Evolutionary conservation across 805 yeast species (phyloP).

Genomic region (Saccharomycopsis schoenii): DNA sequence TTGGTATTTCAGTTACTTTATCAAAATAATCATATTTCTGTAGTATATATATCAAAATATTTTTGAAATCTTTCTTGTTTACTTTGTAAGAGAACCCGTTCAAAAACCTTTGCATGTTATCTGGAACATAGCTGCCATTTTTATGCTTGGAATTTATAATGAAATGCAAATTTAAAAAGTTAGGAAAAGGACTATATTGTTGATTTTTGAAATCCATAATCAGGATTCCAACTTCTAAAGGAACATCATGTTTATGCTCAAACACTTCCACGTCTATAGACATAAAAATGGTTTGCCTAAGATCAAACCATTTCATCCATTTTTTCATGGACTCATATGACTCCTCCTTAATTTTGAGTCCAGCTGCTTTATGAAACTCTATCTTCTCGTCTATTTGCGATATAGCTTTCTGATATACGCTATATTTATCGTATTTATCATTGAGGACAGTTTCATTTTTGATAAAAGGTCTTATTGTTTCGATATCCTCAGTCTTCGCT

Average conservation of each 20-base stretch:
- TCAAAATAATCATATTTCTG: conserved; percentile 32
- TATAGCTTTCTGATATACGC: conserved; percentile 2
- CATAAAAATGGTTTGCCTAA: conserved; percentile 28
- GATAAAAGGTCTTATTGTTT: background rate
- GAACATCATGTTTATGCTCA: conserved; percentile 32
- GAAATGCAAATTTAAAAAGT: conserved; percentile 33
- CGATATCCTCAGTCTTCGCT: background rate
- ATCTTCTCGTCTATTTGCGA: conserved; percentile 5
- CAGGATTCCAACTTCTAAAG: conserved; percentile 51
- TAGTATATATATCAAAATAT: conserved; percentile 30
- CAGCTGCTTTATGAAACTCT: background rate
- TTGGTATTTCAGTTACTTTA: conserved; percentile 18
- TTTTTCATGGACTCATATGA: conserved; percentile 19
- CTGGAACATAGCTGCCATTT: conserved; percentile 46
- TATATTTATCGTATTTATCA: background rate
- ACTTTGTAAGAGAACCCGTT: conserved; percentile 41
- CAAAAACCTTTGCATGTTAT: conserved; percentile 40
- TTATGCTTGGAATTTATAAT: conserved; percentile 29
- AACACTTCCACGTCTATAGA: conserved; percentile 49
- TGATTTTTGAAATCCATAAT: conserved; percentile 48
- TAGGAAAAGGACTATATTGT: conserved; percentile 24
- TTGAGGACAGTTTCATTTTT: background rate
- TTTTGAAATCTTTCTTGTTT: conserved; percentile 27
- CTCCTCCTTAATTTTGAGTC: conserved; percentile 10
- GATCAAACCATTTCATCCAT: conserved; percentile 21